These are phyloP conservation scores for Geranomyces variabilis DNA, from an alignment of 192 early-diverging fungal genomes.

Conservation along the genomic window DNA sequence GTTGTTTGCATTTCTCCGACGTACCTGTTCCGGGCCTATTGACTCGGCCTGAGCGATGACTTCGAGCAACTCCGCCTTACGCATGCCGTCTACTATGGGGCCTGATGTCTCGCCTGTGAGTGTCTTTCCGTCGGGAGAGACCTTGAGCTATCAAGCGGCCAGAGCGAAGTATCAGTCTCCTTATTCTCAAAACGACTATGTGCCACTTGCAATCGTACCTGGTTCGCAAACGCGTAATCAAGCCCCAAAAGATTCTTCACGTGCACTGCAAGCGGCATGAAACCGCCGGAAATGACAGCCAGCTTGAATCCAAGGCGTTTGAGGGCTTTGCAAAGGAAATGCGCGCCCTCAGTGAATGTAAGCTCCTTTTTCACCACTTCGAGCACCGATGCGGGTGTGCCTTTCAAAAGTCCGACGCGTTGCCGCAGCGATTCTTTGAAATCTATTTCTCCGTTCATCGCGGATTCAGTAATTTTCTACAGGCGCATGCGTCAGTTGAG, in stretches of 20 bases:
- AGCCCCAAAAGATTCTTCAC: conserved; percentile 89
- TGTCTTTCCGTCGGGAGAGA: conserved; percentile 77
- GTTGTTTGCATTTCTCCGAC: background rate
- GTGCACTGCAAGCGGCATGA: conserved; percentile 88
- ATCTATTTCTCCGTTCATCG: conserved; percentile 98
- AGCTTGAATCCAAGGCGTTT: conserved; percentile 93
- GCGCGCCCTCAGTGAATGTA: conserved; percentile 88
- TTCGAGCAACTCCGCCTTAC: conserved; percentile 94
- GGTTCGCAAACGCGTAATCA: conserved; percentile 98
- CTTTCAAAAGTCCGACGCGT: conserved; percentile 86
- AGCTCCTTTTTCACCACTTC: conserved; percentile 76
- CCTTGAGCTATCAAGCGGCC: conserved; percentile 64
- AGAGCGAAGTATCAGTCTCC: background rate
- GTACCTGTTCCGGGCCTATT: conserved; percentile 77
- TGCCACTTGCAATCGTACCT: conserved; percentile 54
- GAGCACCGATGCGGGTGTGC: conserved; percentile 79
- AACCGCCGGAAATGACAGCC: conserved; percentile 96
- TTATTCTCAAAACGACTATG: no score
- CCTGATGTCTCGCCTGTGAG: conserved; percentile 90
- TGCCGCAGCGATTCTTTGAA: conserved; percentile 90
- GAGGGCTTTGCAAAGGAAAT: conserved; percentile 84
- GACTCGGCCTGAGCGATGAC: conserved; percentile 95
- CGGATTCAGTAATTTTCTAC: conserved; percentile 89
- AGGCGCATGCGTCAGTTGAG: background rate
- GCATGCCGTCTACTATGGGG: conserved; percentile 84